Percentiles rank a stretch among this genome's conserved stretches.
phyloP scores from a whole-genome alignment of 2,329 filamentous ascomycete genomes.

The Botrytis deweyae region DNA sequence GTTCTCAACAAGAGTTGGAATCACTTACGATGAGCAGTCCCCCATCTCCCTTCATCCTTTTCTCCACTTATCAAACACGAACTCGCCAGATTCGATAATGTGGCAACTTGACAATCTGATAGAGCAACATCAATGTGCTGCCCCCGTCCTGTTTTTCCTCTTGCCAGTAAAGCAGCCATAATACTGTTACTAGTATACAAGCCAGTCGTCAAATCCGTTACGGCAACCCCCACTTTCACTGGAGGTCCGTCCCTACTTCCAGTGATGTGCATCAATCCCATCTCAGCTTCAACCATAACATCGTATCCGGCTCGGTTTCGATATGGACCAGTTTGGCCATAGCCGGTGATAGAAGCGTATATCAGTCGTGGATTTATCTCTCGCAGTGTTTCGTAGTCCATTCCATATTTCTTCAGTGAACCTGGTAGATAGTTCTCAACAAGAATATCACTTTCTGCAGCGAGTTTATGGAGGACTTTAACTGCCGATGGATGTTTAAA shows the following conservation, averaged over 20 bases:
- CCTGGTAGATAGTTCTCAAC: constrained; percentile 97
- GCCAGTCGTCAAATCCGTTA: constrained; percentile 93
- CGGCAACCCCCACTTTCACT: constrained; percentile 95
- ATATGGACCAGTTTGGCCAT: constrained; percentile 93
- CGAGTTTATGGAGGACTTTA: constrained; percentile 81
- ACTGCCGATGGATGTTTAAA: constrained; percentile 85
- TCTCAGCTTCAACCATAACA: constrained; percentile 98
- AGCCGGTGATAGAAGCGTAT: constrained; percentile 95
- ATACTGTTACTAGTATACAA: constrained; percentile 94
- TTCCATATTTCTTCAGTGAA: constrained; percentile 80
- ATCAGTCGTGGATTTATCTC: constrained; percentile 83
- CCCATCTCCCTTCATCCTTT: constrained; percentile 87
- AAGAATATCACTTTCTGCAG: constrained; percentile 81
- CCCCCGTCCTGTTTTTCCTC: constrained; percentile 72
- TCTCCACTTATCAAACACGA: constrained; percentile 86
- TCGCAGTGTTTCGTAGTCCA: constrained; percentile 81
- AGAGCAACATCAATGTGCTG: constrained; percentile 91
- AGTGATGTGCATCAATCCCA: constrained; percentile 98
- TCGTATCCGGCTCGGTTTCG: constrained; percentile 88
- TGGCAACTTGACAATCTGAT: constrained; percentile 93
- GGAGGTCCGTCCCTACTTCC: constrained; percentile 83
- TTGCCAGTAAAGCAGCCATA: constrained; percentile 84
- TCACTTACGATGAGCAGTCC: constrained; percentile 84
- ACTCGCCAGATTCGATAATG: constrained; percentile 91
- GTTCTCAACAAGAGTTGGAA: no score